Base-by-base conservation (phyloP, 306 rosid genomes). In the Lotus japonicus region DNA sequence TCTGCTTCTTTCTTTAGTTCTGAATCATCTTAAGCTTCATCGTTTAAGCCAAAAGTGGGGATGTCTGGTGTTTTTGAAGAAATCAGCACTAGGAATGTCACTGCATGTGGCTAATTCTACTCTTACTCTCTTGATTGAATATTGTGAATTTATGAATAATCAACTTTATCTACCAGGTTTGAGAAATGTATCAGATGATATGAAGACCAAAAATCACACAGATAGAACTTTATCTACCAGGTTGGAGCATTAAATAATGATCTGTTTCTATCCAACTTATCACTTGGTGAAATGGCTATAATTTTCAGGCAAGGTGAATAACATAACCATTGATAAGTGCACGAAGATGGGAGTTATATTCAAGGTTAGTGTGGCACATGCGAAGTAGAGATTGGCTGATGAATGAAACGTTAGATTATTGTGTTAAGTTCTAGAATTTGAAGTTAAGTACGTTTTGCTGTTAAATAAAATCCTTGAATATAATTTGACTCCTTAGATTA, bases 11-110 rank as follows among this genome's bases (percentile, higher is more conserved):
- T 90, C 60, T 84, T 94, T 72, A 85, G 84, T 52, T 84, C 97
- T 21, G 91, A 81, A 74, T 77, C 89, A 68, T 78, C 96, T 50
- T 81, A 84, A 75, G 90, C 97, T 79, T 90, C 99, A 44, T 95
- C 96, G 41, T 90, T 97, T 35, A 56, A 82, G 77, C 82, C 87
- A 9, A 87, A 85, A 78, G 82, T n/a, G 68, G 99, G 97, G 38
- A 95, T 95, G 97, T 66, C 95, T 44, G 99, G 97, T 63, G 95
- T 95, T 79, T 95, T 95, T 69, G 89, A 88, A 78, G 86, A 90
- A 71, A 77, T 95, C 52, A 79, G 71, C 31, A 6, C 78, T 56
- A 88, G 88, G 78, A 84, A 79, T 58, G 95, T 82, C 56, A 85
- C 99, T 72, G 0, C 91, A 74, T 97, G 99, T 90, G 74, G 65